Evolutionary conservation across 495 filamentous ascomycete genomes (phyloP).

Genomic region (Pyrenopolyporus hunteri): DNA sequence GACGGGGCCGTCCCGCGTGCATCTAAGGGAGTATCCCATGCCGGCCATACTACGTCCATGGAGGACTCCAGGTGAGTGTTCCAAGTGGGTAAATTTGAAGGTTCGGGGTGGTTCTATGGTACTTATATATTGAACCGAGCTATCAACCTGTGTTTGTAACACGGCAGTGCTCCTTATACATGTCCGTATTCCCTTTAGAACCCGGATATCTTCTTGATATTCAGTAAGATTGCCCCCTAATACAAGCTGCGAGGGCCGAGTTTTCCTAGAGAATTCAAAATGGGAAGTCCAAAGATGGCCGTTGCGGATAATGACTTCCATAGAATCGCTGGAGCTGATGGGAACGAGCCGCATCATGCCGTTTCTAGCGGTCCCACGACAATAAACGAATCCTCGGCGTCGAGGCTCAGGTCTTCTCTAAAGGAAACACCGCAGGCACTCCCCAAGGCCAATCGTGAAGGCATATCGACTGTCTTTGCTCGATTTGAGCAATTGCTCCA

Average conservation of each 20-base stretch:
- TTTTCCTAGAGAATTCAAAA: conserved; percentile 6
- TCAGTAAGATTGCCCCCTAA: too few relatives aligned
- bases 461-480: conserved; percentile 59
- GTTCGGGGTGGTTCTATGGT: background rate
- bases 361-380: conserved; percentile 21
- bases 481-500: conserved; percentile 69
- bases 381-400: conserved; percentile 4
- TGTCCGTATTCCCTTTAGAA: too few relatives aligned
- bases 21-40: conserved; percentile 1
- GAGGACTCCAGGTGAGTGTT: background rate
- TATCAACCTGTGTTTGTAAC: background rate
- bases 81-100: background rate
- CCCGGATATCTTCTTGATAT: too few relatives aligned
- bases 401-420: conserved; percentile 10
- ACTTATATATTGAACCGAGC: background rate
- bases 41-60: background rate
- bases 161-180: too few relatives aligned
- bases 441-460: conserved; percentile 46
- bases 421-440: conserved; percentile 27
- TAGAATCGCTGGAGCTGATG: conserved; percentile 13
- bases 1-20: conserved; percentile 1
- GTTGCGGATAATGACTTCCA: too few relatives aligned
- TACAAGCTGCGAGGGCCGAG: background rate
- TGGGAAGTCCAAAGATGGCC: conserved; percentile 18
- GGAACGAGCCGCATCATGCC: conserved; percentile 4